Percentiles rank a stretch among this genome's conserved stretches.
Conservation (phyloP, 345 rosid genomes). For the Arabis alpina region DNA sequence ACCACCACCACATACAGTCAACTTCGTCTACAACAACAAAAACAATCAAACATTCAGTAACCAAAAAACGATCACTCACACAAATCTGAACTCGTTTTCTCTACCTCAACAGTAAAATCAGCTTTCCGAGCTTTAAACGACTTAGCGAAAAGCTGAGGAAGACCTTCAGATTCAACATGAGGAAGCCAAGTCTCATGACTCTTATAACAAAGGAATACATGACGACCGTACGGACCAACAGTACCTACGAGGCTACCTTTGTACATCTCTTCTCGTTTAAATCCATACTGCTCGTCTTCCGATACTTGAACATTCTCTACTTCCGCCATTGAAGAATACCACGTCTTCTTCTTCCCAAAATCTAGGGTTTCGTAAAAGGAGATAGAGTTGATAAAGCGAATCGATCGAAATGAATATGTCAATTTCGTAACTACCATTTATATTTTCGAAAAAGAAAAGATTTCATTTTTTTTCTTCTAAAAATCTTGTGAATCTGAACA, state of each 20-base stretch:
- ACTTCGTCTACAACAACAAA: slow-evolving; percentile 51
- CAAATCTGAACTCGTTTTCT: not conserved
- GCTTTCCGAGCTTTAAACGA: slow-evolving; percentile 69
- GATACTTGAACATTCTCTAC: slow-evolving; percentile 45
- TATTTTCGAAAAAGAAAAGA: not conserved
- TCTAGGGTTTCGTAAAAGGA: slow-evolving; percentile 31
- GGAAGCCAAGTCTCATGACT: slow-evolving; percentile 69
- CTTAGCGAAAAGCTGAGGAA: slow-evolving; percentile 67
- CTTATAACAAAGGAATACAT: slow-evolving; percentile 76
- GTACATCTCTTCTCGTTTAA: slow-evolving; percentile 80
- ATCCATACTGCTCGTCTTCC: slow-evolving; percentile 66
- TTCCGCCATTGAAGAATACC: slow-evolving; percentile 54
- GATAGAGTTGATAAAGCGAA: slow-evolving; percentile 26
- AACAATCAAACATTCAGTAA: slow-evolving; percentile 5
- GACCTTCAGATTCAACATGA: slow-evolving; percentile 69
- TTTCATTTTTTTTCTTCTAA: slow-evolving; percentile 2
- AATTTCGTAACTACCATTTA: slow-evolving; percentile 37
- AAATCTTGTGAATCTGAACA: slow-evolving; percentile 22
- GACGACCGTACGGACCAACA: slow-evolving; percentile 76
- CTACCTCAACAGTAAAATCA: slow-evolving; percentile 66
- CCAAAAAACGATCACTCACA: not conserved
- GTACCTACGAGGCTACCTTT: slow-evolving; percentile 61
- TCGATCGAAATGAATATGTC: slow-evolving; percentile 31
- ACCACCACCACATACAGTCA: slow-evolving; percentile 69
- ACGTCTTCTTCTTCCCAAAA: not conserved